Conservation (phyloP, 768 basidiomycete species). For the Sutorius australiensis region DNA sequence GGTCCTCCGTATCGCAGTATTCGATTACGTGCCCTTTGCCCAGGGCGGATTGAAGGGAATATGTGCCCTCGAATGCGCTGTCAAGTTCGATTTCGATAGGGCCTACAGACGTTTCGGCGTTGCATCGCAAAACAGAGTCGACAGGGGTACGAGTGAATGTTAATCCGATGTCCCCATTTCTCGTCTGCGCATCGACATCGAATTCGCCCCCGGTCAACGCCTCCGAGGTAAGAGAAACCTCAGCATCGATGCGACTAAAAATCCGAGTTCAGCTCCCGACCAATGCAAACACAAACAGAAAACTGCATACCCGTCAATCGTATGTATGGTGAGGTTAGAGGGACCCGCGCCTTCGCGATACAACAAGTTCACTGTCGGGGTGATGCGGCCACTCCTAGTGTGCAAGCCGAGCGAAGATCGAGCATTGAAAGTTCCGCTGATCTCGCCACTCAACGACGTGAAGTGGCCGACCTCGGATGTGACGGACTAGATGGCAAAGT, state of each 20-base stretch:
- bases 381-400: conserved; percentile 41
- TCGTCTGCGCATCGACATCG: conserved; percentile 27
- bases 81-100: conserved; percentile 28
- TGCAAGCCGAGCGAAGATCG: conserved; percentile 33
- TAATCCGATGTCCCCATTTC: conserved; percentile 29
- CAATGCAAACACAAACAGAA: background rate
- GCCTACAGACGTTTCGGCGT: conserved; percentile 29
- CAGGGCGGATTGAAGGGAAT: conserved; percentile 30
- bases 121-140: conserved; percentile 32
- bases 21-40: background rate
- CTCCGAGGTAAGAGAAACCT: conserved; percentile 31
- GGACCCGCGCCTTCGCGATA: conserved; percentile 25
- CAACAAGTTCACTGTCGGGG: conserved; percentile 35
- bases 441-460: conserved; percentile 42
- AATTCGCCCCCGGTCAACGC: conserved; percentile 31
- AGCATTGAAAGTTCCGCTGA: conserved; percentile 42
- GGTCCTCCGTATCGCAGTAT: no score
- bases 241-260: conserved; percentile 19
- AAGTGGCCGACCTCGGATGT: conserved; percentile 26
- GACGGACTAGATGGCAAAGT: conserved; percentile 29
- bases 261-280: conserved; percentile 1
- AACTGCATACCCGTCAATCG: conserved; percentile 41
- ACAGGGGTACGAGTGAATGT: conserved; percentile 32
- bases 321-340: conserved; percentile 32
- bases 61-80: conserved; percentile 41